A percentile compares a stretch with the other conserved stretches of the same genome.
Evolutionary conservation across 495 filamentous ascomycete genomes (phyloP).

Genomic region (Penicillium robsamsonii): DNA sequence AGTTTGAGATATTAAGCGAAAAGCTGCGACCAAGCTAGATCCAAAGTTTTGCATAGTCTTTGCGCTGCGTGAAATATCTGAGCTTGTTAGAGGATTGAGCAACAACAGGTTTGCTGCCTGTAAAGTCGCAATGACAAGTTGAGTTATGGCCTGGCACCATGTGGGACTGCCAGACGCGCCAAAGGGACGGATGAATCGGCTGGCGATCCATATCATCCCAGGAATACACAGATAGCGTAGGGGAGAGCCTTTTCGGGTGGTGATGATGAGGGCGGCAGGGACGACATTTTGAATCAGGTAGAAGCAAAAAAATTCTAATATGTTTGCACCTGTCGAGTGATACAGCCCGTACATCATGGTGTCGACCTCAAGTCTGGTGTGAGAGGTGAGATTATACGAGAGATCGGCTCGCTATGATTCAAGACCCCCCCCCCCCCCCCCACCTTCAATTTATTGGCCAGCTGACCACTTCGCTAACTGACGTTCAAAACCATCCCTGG

Average conservation of each 20-base stretch:
- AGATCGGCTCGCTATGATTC: not conserved
- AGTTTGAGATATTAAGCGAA: not conserved
- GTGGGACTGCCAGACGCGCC: constrained; percentile 7
- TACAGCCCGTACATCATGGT: constrained; percentile 6
- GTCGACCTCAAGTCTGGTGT: not conserved
- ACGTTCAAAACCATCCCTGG: too few species aligned
- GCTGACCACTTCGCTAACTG: too few species aligned
- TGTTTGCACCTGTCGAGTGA: constrained; percentile 5
- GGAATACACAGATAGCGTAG: constrained; percentile 4
- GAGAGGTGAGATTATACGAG: not conserved
- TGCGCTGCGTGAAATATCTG: not conserved
- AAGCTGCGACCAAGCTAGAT: not conserved
- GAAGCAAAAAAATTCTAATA: not conserved
- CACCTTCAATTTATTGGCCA: not conserved
- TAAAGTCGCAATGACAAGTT: constrained; percentile 5
- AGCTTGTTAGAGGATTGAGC: not conserved
- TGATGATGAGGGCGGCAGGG: constrained; percentile 6
- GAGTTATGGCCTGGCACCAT: constrained; percentile 11
- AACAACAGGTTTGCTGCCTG: constrained; percentile 10
- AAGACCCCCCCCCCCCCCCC: too few species aligned
- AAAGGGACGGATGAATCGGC: constrained; percentile 8
- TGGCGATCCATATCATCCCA: constrained; percentile 4
- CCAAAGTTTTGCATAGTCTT: not conserved
- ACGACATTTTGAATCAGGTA: constrained; percentile 1
- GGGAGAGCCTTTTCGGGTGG: constrained; percentile 7